Percentiles rank a stretch among this genome's conserved stretches.
These are phyloP conservation scores for Oryza glaberrima DNA, from an alignment of 176 grass and related monocot species.

Conservation along the genomic window DNA sequence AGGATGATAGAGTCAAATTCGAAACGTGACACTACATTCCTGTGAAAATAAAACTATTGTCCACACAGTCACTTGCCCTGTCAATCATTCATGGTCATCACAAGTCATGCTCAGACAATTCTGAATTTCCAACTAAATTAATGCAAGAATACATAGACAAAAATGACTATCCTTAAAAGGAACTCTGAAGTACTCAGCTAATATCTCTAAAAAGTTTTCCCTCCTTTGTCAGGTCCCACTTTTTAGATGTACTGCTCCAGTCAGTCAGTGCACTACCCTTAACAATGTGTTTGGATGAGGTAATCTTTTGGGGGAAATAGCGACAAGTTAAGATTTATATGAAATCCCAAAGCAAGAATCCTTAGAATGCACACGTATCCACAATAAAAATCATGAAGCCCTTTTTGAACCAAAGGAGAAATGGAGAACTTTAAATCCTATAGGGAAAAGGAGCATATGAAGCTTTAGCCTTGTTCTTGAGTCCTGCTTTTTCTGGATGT, in stretches of 20 bases:
- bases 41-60: slow-evolving; percentile 19
- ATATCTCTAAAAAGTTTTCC: slow-evolving; percentile 3
- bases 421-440: not conserved
- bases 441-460: not conserved
- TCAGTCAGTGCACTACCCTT: not conserved
- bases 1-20: not conserved
- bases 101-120: not conserved
- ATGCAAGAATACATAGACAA: slow-evolving; percentile 16
- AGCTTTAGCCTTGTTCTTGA: not conserved
- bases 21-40: not conserved
- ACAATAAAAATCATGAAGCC: not conserved
- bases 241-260: not conserved
- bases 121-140: slow-evolving; percentile 15
- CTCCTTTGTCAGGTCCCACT: not conserved
- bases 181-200: not conserved
- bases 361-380: not conserved
- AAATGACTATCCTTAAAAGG: slow-evolving; percentile 2
- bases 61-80: not conserved
- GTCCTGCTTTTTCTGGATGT: not conserved
- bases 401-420: not conserved
- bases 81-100: not conserved
- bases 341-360: not conserved
- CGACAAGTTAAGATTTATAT: not conserved
- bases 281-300: not conserved
- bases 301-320: not conserved